Base-by-base conservation (phyloP, 2,329 filamentous ascomycete species). In the Neopestalotiopsis sp. region DNA sequence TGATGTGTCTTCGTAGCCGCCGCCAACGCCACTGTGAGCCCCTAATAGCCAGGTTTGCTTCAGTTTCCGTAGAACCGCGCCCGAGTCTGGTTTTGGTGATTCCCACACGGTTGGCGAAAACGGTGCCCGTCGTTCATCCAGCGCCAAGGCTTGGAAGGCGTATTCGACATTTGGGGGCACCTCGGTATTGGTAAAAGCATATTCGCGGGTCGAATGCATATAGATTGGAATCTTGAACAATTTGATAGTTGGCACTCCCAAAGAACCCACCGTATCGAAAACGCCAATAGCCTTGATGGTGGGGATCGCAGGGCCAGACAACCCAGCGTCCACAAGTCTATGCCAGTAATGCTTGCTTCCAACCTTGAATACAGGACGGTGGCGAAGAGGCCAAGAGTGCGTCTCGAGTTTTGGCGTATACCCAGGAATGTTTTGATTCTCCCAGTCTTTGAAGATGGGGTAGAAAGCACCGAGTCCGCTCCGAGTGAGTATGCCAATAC, bases 381-480 rank as follows among this genome's bases (percentile, higher is more conserved):
- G 20, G 10, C 53, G 14, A 24, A 56, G 42, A 24, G 63, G 63
- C 63, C 63, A 66, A 1, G 49, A 42, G 34, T 17, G 45, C 12
- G 63, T 57, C 17, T 66, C 42, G 4, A 57, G 45, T 30, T 56
- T n/a, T 34, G 42, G 63, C 12, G 32, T 57, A 24, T 66, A 66
- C 5, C 28, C 32, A 2, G 63, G 28, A 20, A 58, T 34, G 30
- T 57, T 56, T 17, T 66, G 63, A 14, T 57, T 66, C 45, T 66
- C 49, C 45, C 63, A 57, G 63, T 66, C 63, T 14, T 66, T 66
- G 28, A 66, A 66, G 10, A 66, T 66, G n/a, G 63, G 63, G 42
- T 66, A 66, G 49, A 66, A 66, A 13, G 45, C 63, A 1, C 63
- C 63, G 14, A 66, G 63, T 24, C 63, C 49, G 14, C 24, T 24